Base-by-base conservation (phyloP, 139 green algal genomes). In the Coccomyxa sp. region DNA sequence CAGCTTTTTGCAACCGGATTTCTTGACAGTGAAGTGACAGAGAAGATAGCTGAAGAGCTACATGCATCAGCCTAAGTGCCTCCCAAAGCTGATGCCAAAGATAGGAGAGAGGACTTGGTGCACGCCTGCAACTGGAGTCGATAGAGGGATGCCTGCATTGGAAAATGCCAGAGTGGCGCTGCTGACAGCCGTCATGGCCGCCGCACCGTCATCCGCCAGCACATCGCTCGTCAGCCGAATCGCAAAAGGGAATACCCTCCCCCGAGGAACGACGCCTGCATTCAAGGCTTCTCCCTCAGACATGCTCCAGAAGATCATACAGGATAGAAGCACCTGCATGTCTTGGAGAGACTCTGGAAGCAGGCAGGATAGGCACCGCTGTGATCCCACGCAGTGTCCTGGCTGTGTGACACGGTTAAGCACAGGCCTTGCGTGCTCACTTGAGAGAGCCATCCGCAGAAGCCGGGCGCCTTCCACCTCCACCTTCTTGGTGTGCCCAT, bases 391-490 rank as follows among this genome's bases (percentile, higher is more conserved):
- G n/a, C n/a, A n/a, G n/a, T n/a, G n/a, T n/a, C n/a, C n/a, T n/a
- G n/a, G n/a, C n/a, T n/a, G n/a, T n/a, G n/a, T n/a, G n/a, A n/a
- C n/a, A n/a, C n/a, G n/a, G n/a, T n/a, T n/a, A n/a, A n/a, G n/a
- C n/a, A n/a, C n/a, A n/a, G 9, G 96, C 90, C 31, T 83, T 68
- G 41, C 99, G 84, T 18, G 95, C 91, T 7, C 89, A 85, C 84
- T 98, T 92, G 7, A 94, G 90, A 35, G 99, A 85, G 80, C 90
- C 2, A 27, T 22, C 50, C 27, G 18, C 27, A 64, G 27, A 10
- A 64, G 22, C 27, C 50, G 50, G 50, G 18, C 27, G 50, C 50
- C 50, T 64, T 18, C 50, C 50, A 64, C 50, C 50, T 64, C 50
- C 27, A 22, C 50, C 50, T 22, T 64, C 5, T 64, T 64, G 22